Percentiles rank a stretch among this genome's conserved stretches.
These are phyloP conservation scores for Debaryomyces prosopidis DNA, from an alignment of 805 yeast genomes.

Conservation along the genomic window DNA sequence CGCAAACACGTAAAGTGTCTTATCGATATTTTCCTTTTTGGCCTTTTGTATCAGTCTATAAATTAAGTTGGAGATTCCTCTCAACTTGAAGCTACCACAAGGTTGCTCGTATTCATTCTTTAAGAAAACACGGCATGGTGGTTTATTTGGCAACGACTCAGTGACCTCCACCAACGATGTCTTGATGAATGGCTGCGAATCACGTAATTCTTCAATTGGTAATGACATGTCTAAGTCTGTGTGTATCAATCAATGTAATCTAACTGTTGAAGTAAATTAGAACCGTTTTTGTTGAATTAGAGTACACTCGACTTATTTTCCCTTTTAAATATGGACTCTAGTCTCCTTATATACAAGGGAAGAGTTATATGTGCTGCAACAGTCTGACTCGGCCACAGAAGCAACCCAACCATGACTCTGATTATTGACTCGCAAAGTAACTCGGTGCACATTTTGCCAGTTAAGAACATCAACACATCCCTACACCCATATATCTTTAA, in stretches of 20 bases:
- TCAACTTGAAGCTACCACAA: conserved; percentile 54
- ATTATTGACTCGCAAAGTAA: neutral
- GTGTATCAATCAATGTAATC: too few species aligned
- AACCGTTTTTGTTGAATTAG: too few species aligned
- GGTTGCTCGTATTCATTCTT: conserved; percentile 57
- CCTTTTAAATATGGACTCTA: too few species aligned
- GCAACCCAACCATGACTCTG: neutral
- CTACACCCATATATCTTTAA: too few species aligned
- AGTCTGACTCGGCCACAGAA: too few species aligned
- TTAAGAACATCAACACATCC: neutral
- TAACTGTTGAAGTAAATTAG: too few species aligned
- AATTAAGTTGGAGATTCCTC: conserved; percentile 54
- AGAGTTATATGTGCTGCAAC: too few species aligned
- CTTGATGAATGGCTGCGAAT: conserved; percentile 21
- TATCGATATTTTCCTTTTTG: conserved; percentile 11
- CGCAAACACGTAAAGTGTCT: conserved; percentile 43
- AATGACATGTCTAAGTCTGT: neutral
- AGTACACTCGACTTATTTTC: too few species aligned
- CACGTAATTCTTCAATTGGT: neutral
- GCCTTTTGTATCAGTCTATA: conserved; percentile 28
- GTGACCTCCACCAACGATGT: conserved; percentile 44
- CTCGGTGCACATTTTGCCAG: neutral
- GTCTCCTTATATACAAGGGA: too few species aligned
- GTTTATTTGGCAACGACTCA: conserved; percentile 24
- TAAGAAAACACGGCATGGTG: conserved; percentile 44